Conservation (phyloP, 495 filamentous ascomycete genomes). For the Cryomyces minteri region DNA sequence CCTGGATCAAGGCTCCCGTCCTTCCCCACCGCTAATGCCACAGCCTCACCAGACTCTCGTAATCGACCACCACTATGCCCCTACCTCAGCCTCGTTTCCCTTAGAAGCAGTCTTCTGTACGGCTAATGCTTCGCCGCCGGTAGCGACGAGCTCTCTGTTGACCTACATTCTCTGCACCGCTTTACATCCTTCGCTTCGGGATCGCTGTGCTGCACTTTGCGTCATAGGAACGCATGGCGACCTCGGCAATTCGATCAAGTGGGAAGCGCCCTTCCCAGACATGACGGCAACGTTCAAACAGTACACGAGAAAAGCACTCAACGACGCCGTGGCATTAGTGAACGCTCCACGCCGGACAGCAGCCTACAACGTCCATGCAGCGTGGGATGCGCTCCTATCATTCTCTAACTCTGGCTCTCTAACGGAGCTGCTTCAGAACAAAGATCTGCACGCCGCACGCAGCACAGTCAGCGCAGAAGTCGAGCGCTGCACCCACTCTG, state of each 20-base stretch:
- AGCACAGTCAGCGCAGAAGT: constrained; percentile 35
- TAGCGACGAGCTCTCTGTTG: constrained; percentile 35
- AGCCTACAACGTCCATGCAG: constrained; percentile 30
- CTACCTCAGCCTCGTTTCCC: constrained; percentile 32
- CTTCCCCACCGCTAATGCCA: constrained; percentile 27
- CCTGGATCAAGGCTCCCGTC: constrained; percentile 37
- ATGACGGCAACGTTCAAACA: constrained; percentile 34
- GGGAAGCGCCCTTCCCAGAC: constrained; percentile 38
- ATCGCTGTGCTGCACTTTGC: constrained; percentile 32
- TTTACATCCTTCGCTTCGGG: constrained; percentile 25
- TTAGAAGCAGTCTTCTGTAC: constrained; percentile 27
- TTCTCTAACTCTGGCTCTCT: constrained; percentile 14
- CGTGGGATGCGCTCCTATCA: constrained; percentile 32
- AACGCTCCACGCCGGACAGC: constrained; percentile 39
- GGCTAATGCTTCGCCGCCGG: constrained; percentile 35
- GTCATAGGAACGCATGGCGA: constrained; percentile 42
- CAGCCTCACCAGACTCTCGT: constrained; percentile 24
- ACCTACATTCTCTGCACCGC: constrained; percentile 36
- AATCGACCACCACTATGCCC: constrained; percentile 37
- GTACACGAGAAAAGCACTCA: constrained; percentile 35
- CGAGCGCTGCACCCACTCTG: constrained; percentile 30
- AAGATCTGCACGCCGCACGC: constrained; percentile 24
- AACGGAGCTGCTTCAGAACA: constrained; percentile 26
- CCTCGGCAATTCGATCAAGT: constrained; percentile 35
- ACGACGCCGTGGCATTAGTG: constrained; percentile 33